A percentile compares a stretch with the other conserved stretches of the same genome.
These are phyloP conservation scores for Cronartium quercuum DNA, from an alignment of 1,284 basidiomycete species.

Conservation along the genomic window DNA sequence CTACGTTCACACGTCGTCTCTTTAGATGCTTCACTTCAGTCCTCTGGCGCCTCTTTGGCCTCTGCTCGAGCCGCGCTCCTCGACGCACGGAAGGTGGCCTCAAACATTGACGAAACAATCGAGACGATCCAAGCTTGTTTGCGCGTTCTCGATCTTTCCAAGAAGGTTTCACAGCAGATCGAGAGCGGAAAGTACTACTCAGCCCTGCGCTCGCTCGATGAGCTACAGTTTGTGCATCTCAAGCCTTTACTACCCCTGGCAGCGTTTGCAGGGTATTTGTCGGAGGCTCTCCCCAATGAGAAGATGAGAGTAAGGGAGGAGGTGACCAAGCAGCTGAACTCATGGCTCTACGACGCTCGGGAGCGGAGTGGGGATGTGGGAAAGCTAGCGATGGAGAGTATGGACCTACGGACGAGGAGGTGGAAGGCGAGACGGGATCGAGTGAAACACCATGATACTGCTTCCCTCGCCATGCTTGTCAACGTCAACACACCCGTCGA, in stretches of 20 bases:
- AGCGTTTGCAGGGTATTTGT: slow-evolving; percentile 83
- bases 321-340: slow-evolving; percentile 89
- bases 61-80: slow-evolving; percentile 67
- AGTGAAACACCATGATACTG: slow-evolving; percentile 59
- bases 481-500: slow-evolving; percentile 92
- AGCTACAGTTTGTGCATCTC: slow-evolving; percentile 82
- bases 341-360: slow-evolving; percentile 92
- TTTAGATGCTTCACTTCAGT: slow-evolving; percentile 57
- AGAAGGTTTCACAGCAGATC: slow-evolving; percentile 87
- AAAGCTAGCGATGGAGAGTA: slow-evolving; percentile 77
- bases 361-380: slow-evolving; percentile 83
- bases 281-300: slow-evolving; percentile 83
- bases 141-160: slow-evolving; percentile 86
- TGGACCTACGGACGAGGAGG: slow-evolving; percentile 73
- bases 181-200: slow-evolving; percentile 90
- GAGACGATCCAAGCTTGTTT: slow-evolving; percentile 88
- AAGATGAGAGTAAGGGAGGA: slow-evolving; percentile 82
- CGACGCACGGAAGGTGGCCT: slow-evolving; percentile 81
- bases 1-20: slow-evolving; percentile 56
- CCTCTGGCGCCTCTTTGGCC: slow-evolving; percentile 71
- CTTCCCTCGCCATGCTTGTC: slow-evolving; percentile 56
- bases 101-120: slow-evolving; percentile 91
- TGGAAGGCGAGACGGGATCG: slow-evolving; percentile 78
- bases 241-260: slow-evolving; percentile 78
- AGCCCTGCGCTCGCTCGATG: slow-evolving; percentile 85